Evolutionary conservation across 257 asterid genomes (phyloP), one percentile per base, ranked within the genome.

Genomic region (Cynanchum wilfordii): DNA sequence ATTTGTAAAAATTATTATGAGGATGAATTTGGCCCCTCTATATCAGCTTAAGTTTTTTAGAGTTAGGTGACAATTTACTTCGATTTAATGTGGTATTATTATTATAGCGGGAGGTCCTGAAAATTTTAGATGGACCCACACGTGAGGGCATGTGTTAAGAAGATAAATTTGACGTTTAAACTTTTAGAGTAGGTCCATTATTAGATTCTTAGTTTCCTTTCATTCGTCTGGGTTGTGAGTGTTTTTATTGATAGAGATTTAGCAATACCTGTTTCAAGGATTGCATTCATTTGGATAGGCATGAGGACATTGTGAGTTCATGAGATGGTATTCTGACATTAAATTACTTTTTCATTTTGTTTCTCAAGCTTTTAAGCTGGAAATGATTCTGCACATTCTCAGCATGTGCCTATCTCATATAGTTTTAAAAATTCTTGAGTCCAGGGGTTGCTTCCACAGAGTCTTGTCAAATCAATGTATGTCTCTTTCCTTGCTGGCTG

Each of bases 401-500:
- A 24, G 29, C 70, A 50, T 22, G 60, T 72, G 67, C 59, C 27
- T 50, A 73, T 60, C 40, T 30, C n/a, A n/a, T 29, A 44, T 72
- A 16, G 11, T 11, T 15, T 15, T n/a, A n/a, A n/a, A n/a, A n/a
- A n/a, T n/a, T n/a, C n/a, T 33, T 56, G 58, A 29, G 22, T 51
- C 58, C 90, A 94, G 99, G 87, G 83, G 65, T 79, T 90, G 73
- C 89, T 94, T 42, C 90, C 95, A 15, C 78, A 64, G 62, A 88
- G 86, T 58, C 80, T 89, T 81, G 74, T 89, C 69, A 88, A 86
- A 75, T 91, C 98, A 76, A 88, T 90, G 97, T 91, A 94, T 40
- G 97, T 89, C 73, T 94, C 99, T 55, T 91, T 91, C 79, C 97
- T 94, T 47, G 97, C 99, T 24, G 95, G 97, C 73, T 94, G 96